Evolutionary conservation across 805 yeast species (phyloP).

Genomic region (Yamadazyma paraphyllophila): DNA sequence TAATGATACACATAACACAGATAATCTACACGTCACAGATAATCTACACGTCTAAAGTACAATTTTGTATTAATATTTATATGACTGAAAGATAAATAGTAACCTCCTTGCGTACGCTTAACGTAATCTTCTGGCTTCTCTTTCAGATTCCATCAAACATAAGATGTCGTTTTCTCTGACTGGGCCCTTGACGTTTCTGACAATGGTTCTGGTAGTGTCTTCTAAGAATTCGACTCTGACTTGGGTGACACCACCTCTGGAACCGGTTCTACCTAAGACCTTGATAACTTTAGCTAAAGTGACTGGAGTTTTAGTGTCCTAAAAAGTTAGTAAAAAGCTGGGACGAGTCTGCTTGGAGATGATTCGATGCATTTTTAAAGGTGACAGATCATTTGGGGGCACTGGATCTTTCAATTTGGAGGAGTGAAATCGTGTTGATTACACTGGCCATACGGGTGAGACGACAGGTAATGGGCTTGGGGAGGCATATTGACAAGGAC

Average conservation of each 20-base stretch:
- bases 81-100: slow-evolving; percentile 2
- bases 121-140: slow-evolving; percentile 98
- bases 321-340: slow-evolving; percentile 13
- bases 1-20: no score
- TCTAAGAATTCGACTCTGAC: slow-evolving; percentile 50
- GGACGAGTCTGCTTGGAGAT: background rate
- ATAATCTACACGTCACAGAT: background rate
- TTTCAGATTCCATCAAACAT: slow-evolving; percentile 99
- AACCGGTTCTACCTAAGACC: slow-evolving; percentile 99
- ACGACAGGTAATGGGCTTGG: no score
- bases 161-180: slow-evolving; percentile 80
- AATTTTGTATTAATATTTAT: slow-evolving; percentile 8
- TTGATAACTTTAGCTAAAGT: slow-evolving; percentile 99
- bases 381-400: background rate
- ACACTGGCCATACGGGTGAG: no score
- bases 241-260: slow-evolving; percentile 89
- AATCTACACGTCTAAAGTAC: slow-evolving; percentile 3
- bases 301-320: slow-evolving; percentile 73
- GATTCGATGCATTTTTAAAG: background rate
- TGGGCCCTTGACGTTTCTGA: slow-evolving; percentile 52
- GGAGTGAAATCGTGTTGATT: no score
- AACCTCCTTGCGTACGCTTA: slow-evolving; percentile 29
- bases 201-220: slow-evolving; percentile 48
- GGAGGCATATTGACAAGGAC: background rate
- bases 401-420: no score